phyloP scores from a whole-genome alignment of 768 basidiomycete species.

The Melanogaster broomeanus region DNA sequence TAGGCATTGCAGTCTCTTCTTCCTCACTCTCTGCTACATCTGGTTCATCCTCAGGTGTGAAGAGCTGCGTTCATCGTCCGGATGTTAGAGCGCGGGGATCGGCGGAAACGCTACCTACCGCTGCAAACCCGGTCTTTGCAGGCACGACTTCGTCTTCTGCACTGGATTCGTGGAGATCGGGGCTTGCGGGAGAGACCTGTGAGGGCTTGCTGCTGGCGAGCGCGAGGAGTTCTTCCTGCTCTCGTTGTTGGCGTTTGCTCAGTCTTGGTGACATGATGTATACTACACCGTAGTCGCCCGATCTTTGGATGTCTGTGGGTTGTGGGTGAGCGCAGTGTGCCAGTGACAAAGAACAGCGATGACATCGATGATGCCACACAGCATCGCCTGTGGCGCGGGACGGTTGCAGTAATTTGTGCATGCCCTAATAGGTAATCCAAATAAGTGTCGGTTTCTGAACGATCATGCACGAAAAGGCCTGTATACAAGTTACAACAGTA shows the following conservation, averaged over 20 bases:
- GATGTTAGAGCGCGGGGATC: slow-evolving; percentile 8
- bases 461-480: too few relatives aligned
- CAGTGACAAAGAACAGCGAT: too few relatives aligned
- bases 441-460: too few relatives aligned
- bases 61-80: slow-evolving; percentile 40
- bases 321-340: too few relatives aligned
- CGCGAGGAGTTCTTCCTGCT: slow-evolving; percentile 75
- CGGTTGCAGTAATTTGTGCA: too few relatives aligned
- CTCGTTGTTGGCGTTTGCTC: slow-evolving; percentile 86
- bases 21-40: slow-evolving; percentile 21
- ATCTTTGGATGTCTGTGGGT: too few relatives aligned
- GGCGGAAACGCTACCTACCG: slow-evolving; percentile 35
- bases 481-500: too few relatives aligned
- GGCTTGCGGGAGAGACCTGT: not conserved
- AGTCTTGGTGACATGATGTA: slow-evolving; percentile 64
- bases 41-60: slow-evolving; percentile 34
- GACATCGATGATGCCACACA: too few relatives aligned
- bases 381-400: too few relatives aligned
- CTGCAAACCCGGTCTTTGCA: slow-evolving; percentile 41
- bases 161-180: slow-evolving; percentile 26
- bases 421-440: too few relatives aligned
- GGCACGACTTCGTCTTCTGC: slow-evolving; percentile 39
- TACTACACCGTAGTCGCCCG: not conserved
- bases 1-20: slow-evolving; percentile 16
- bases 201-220: slow-evolving; percentile 37